Base-by-base conservation (phyloP, 2,329 filamentous ascomycete genomes). In the Cercospora canescens region DNA sequence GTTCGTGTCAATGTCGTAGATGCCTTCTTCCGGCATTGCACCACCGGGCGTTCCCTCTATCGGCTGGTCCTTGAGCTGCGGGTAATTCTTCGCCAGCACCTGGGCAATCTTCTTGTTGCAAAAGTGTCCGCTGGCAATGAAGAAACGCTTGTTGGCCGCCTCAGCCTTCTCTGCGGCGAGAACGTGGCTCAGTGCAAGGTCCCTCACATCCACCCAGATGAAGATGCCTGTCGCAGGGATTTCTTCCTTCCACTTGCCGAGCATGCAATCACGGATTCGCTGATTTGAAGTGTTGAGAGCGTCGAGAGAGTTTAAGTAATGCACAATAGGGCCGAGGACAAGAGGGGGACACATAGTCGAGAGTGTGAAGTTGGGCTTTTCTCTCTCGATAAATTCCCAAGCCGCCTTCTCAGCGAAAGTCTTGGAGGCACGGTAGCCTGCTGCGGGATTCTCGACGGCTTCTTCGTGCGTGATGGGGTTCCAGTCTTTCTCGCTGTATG, bases 281-380 rank as follows among this genome's bases (percentile, higher is more conserved):
- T 88, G 84, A 75, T 92, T 93, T 16, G 89, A 92, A 1, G 89
- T 91, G 79, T 93, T 94, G 68, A 93, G 80, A 1, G 81, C 80
- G n/a, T 87, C 84, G 1, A 91, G 81, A 18, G 81, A 85, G 66
- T 88, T 84, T 1, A 93, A 81, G 70, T 88, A 87, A 70, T 89
- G 84, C 4, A 82, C 81, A 39, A 84, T 80, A 0, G 83, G 84
- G 1, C 83, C 83, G 57, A 81, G 79, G 0, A 85, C 82, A 68
- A 84, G 78, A 1, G 83, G 83, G 4, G 84, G 84, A 69, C 82
- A 83, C 55, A 85, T 79, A 1, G 82, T 84, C 0, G 80, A 74
- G 18, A 86, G 69, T 9, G 77, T 78, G 69, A 85, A 86, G 68
- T 81, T 81, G 4, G 82, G 83, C 72, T 83, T 83, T 73, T 84